Percentiles rank a stretch among this genome's conserved stretches.
Evolutionary conservation across 768 basidiomycete species (phyloP).

Genomic region (Calvatia gigantea): DNA sequence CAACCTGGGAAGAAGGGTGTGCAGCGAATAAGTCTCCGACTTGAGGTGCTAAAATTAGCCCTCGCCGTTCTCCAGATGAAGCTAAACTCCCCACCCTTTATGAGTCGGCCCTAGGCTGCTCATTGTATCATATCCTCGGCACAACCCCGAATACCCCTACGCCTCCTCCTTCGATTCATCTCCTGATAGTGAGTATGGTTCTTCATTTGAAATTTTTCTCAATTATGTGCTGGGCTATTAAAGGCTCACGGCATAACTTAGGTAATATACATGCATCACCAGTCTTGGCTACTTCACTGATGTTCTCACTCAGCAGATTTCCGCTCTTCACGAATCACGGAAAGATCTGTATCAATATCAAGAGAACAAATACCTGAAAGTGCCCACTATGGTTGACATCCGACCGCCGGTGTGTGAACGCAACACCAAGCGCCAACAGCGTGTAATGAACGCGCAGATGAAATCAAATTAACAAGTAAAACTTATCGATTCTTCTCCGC

Average conservation of each 20-base stretch:
- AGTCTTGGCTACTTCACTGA: not conserved
- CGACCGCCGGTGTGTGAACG: not conserved
- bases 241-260: not conserved
- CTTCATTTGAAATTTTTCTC: conserved; percentile 6
- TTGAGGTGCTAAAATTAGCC: not conserved
- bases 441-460: not conserved
- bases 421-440: not conserved
- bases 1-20: no score
- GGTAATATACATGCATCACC: conserved; percentile 3
- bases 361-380: not conserved
- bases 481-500: conserved; percentile 1
- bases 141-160: not conserved
- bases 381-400: not conserved
- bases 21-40: no score
- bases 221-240: not conserved
- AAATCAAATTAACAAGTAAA: not conserved
- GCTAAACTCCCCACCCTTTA: not conserved
- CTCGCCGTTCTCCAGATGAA: not conserved
- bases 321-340: conserved; percentile 1
- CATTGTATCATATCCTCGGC: not conserved
- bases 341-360: not conserved
- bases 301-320: not conserved
- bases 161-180: not conserved
- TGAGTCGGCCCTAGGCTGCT: conserved; percentile 1
- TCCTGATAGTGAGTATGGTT: conserved; percentile 2